Base-by-base conservation (phyloP, 2,329 filamentous ascomycete genomes). In the Pestalotiopsis sp. region DNA sequence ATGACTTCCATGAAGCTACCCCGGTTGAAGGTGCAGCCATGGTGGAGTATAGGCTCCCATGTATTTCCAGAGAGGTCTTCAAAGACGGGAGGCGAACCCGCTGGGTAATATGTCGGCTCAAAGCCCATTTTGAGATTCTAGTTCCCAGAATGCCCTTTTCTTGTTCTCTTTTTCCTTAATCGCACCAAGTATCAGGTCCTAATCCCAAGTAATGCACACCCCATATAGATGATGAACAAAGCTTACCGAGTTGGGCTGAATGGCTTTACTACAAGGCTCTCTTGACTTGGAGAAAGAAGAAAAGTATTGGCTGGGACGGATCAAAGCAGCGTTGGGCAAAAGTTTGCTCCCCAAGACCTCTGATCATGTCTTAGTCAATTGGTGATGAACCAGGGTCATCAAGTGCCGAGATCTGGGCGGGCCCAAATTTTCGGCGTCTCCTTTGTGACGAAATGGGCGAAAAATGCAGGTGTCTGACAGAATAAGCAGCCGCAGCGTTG, bases 1-100 rank as follows among this genome's bases (percentile, higher is more conserved):
- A 94, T 93, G 64, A 92, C 90, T 56, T 85, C 79, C 69, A 84
- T 80, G 77, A 94, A 95, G 67, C 89, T 83, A 38, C 85, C 83
- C 1, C 90, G 85, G 17, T 85, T 81, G 76, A 94, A 95, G 13
- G 83, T 84, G 77, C 92, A 93, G 25, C 73, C 77, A 72, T 89
- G 86, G 70, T 80, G 82, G 73, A 85, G 86, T 69, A 90, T 81
- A 59, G 87, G 87, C 65, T 81, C 80, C 89, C 89, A 91, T 65
- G 67, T 70, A 20, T 77, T 75, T 25, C 74, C 77, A 20, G 78
- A 77, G 41, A 72, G 71, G 68, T 83, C 80, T 65, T 80, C 74
- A 23, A 84, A 74, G 14, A 79, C 65, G 49, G 80, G 77, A 36
- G 75, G 71, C 36, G 77, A 76, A 58, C 76, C 80, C 38, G 72